A percentile compares a stretch with the other conserved stretches of the same genome.
Conservation (phyloP, 495 filamentous ascomycete genomes). For the Cudoniella acicularis region DNA sequence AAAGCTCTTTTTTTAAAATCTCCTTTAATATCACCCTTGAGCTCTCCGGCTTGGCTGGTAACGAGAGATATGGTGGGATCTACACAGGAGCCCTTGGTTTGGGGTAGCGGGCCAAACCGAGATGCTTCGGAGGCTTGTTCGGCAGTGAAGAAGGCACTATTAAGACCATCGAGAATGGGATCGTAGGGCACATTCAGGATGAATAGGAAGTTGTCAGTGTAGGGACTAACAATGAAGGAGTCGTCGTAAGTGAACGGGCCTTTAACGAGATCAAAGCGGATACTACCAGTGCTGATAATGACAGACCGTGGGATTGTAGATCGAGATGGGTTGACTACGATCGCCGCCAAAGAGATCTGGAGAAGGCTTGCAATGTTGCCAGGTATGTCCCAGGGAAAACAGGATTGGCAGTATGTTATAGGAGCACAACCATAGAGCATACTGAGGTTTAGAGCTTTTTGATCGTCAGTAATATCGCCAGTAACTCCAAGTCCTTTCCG, state of each 20-base stretch:
- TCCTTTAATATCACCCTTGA: no score
- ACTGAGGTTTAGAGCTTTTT: constrained; percentile 60
- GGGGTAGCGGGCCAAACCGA: not conserved
- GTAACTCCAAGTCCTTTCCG: constrained; percentile 61
- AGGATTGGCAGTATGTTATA: constrained; percentile 62
- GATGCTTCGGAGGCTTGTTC: constrained; percentile 34
- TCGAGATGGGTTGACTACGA: constrained; percentile 45
- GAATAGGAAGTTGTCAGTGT: constrained; percentile 66
- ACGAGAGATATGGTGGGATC: not conserved
- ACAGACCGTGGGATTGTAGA: constrained; percentile 53
- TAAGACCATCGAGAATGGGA: constrained; percentile 44
- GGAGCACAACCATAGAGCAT: constrained; percentile 69
- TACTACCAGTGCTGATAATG: constrained; percentile 72
- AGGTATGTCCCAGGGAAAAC: constrained; percentile 54
- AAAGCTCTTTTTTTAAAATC: no score
- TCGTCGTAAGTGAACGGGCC: constrained; percentile 77
- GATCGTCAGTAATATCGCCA: constrained; percentile 56
- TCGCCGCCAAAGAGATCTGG: constrained; percentile 51
- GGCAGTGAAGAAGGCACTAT: constrained; percentile 35
- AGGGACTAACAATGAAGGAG: constrained; percentile 75
- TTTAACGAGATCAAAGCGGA: constrained; percentile 82
- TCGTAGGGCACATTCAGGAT: constrained; percentile 64
- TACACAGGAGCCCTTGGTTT: not conserved
- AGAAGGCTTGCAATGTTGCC: constrained; percentile 69
- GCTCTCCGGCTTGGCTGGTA: no score